Evolutionary conservation across 148 eudicot genomes (phyloP), one percentile per base, ranked within the genome.

Genomic region (Pouteria glomerata): DNA sequence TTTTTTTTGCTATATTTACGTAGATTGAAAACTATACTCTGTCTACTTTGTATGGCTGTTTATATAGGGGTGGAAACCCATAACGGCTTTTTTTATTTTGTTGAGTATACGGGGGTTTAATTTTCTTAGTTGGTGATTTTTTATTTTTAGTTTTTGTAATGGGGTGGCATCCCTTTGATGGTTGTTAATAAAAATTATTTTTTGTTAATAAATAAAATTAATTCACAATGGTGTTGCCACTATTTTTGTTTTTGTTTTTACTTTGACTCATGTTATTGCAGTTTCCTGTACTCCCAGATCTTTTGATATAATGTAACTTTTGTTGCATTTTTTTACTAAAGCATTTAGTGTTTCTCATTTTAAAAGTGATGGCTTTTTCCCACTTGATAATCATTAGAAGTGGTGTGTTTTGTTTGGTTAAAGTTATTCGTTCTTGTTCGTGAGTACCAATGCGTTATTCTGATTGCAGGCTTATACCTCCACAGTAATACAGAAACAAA

Each of bases 381-480:
- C 31, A 44, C 12, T 31, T 15, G 47, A 6, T 51, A 50, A 47
- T 61, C 37, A n/a, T 44, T 27, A 26, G 56, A 39, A 34, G 44
- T 21, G 15, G 27, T 35, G n/a, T 63, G 69, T n/a, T 26, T 57
- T 39, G 26, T 7, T 41, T 14, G 23, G n/a, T 23, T 74, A n/a
- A 26, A 57, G 66, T 67, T 50, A 29, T 48, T 55, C 8, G 37
- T 56, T 15, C 62, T 31, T 41, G 39, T 75, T 68, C 73, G 51
- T 30, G 30, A 19, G 50, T 63, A 29, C 67, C 62, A 18, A 41
- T 39, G 30, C 14, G 13, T 29, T 53, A 61, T 62, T 71, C 51
- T 66, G 69, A 19, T 59, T 81, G 83, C 89, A 95, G 99, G 84
- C 66, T 73, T 86, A 33, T 95, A 91, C 59, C 84, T 92, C 41